Evolutionary conservation across 1,284 basidiomycete species (phyloP), one percentile per base, ranked within the genome.

Genomic region (Exsudoporus floridanus): DNA sequence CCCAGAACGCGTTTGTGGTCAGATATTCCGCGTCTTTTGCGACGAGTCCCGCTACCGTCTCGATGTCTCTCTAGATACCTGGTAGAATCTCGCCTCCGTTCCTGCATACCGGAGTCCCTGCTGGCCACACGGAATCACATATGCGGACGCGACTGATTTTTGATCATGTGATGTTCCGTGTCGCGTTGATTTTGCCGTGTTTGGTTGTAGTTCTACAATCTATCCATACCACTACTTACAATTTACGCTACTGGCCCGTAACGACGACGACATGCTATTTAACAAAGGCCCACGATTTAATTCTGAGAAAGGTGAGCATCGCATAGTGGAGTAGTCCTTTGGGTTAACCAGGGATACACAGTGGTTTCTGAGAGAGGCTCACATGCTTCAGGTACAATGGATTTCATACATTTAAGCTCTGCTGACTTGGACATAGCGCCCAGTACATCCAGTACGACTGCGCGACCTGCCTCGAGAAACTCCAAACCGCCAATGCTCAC

Each of bases 221-320:
- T 13, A 19, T 7, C 19, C 18, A 13, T 21, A 21, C 36, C 4
- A 18, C 9, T 13, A 30, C 12, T 0, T 23, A 30, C 28, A 7
- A 14, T 7, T 0, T 23, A 30, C 28, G 5, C 10, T 7, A 18
- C n/a, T 25, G 28, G 12, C 4, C n/a, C 23, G 9, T 25, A 38
- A 47, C 39, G 18, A 35, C 35, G n/a, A 40, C 42, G 38, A 37
- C 34, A 69, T 68, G 64, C 23, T 73, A 67, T 78, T 79, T 54
- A 66, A 73, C 42, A 77, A 66, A 55, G 74, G 74, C 10, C 60
- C 73, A 6, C 69, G 78, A 35, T 76, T 76, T 53, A 62, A 71
- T 14, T 60, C 69, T 25, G 60, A 65, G 28, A 77, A 76, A 64
- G 61, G 78, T 74, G 50, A 23, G 59, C 50, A 12, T n/a, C 4